Base-by-base conservation (phyloP, 768 basidiomycete genomes). In the Amyloporia xantha region DNA sequence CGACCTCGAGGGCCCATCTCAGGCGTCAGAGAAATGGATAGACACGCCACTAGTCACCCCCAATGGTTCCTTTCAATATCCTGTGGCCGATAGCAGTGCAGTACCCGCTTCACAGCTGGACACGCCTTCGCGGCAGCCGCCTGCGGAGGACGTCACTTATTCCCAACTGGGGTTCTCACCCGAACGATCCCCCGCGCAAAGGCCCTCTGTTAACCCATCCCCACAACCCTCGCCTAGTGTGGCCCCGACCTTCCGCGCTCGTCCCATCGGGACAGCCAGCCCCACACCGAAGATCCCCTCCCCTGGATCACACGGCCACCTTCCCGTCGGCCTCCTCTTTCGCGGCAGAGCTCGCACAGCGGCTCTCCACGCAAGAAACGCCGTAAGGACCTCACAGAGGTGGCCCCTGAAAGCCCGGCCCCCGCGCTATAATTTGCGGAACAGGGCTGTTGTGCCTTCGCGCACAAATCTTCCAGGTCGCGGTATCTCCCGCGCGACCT, bases 11-110 rank as follows among this genome's bases (percentile, higher is more conserved):
- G 49, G 35, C 41, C 51, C 65, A 48, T 76, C 77, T 5, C 74
- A 78, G 57, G 73, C 71, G 24, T 68, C 71, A 2, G 74, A 76
- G 17, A 61, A 63, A 5, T 72, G 69, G 46, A 62, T 80, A 47
- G 67, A 71, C 38, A 78, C 81, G 1, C 80, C 83, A 10, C 47
- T 74, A 25, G 67, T 75, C 26, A 78, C 79, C 6, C 79, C 79
- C 3, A 75, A 76, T 46, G 76, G 77, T 28, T 78, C 78, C n/a
- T 58, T 74, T 12, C 69, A 71, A 47, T 76, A 72, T 71, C 62
- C 61, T 25, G 52, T 67, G 24, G 48, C 57, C 19, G 62, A 69
- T 51, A 60, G 58, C 9, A 67, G 62, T 52, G 58, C 61, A 30
- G 49, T 67, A 2, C 64, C 73, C 25, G 47, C 64, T 9, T 71